phyloP scores from a whole-genome alignment of 1,284 basidiomycete genomes.

The Ustilago loliicola region DNA sequence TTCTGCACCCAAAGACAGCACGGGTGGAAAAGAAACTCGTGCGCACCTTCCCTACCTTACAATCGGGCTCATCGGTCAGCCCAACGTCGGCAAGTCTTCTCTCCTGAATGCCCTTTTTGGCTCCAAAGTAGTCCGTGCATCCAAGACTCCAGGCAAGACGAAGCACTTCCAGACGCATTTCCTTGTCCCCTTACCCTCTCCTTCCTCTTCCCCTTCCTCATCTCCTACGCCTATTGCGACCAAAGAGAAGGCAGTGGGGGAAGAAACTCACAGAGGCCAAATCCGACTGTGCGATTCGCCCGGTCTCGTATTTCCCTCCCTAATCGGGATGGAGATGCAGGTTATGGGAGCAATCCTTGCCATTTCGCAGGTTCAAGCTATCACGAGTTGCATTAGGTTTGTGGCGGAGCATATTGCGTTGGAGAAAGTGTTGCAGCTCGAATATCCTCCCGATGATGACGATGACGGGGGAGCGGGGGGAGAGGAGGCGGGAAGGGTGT shows the following conservation, averaged over 20 bases:
- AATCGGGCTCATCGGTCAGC: conserved; percentile 75
- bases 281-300: conserved; percentile 56
- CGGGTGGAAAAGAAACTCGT: conserved; percentile 18
- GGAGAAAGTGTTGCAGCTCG: conserved; percentile 79
- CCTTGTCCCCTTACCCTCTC: conserved; percentile 83
- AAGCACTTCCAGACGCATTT: conserved; percentile 92
- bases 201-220: conserved; percentile 80
- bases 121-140: conserved; percentile 83
- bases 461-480: conserved; percentile 46
- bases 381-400: conserved; percentile 81
- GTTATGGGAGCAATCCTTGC: conserved; percentile 85
- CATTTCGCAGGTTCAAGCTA: conserved; percentile 82
- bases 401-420: conserved; percentile 81
- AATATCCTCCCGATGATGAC: conserved; percentile 60
- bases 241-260: conserved; percentile 45
- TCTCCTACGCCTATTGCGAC: conserved; percentile 55
- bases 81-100: conserved; percentile 93
- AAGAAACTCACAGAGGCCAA: conserved; percentile 38
- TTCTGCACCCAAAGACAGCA: background rate
- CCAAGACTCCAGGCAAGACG: conserved; percentile 91
- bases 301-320: conserved; percentile 77
- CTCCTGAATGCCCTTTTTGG: conserved; percentile 91
- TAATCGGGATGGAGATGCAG: conserved; percentile 71
- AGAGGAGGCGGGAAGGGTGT: conserved; percentile 69
- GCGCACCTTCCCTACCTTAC: conserved; percentile 49